Base-by-base conservation (phyloP, 305 asterid species). In the Fraxinus ornus region DNA sequence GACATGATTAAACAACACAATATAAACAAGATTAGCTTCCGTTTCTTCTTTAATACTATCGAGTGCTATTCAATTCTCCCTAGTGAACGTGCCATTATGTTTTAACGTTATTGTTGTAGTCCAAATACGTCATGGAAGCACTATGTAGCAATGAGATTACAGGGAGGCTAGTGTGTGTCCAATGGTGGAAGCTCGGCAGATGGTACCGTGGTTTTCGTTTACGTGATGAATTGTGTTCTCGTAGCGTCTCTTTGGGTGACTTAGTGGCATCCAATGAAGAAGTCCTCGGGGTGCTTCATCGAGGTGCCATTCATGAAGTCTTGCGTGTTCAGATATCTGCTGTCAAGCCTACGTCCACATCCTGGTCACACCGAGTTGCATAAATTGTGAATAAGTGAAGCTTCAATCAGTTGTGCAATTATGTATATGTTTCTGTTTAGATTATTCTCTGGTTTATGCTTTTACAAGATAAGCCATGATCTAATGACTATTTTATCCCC, bases 171-270 rank as follows among this genome's bases (percentile, higher is more conserved):
- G 94, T 94, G 57, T 83, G 94, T 22, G 93, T 95, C 79, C 93
- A 88, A 57, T 93, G 98, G 98, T 94, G 97, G 99, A 94, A 94
- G 88, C 92, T 94, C 0, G 97, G 98, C 17, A 87, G 97, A 77
- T 93, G 97, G 97, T 88, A 88, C 74, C 84, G 86, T 75, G 97
- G 99, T 49, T 93, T 90, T 35, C 94, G 97, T 44, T 79, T 91
- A 24, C 80, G 92, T 21, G 97, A 94, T 39, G 97, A 93, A 71
- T 85, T 84, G 75, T 90, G 84, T 78, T 88, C 94, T 5, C 89
- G 93, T 24, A 87, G 47, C 0, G 72, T 91, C 79, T 52, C 93
- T 2, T 83, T 95, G 84, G 89, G 83, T 21, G 93, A 89, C 41
- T 81, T 95, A 30, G 91, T 89, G 17, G 81, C 83, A 0, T 81